Evolutionary conservation across 257 asterid genomes (phyloP).

Genomic region (Galeopsis tetrahit): DNA sequence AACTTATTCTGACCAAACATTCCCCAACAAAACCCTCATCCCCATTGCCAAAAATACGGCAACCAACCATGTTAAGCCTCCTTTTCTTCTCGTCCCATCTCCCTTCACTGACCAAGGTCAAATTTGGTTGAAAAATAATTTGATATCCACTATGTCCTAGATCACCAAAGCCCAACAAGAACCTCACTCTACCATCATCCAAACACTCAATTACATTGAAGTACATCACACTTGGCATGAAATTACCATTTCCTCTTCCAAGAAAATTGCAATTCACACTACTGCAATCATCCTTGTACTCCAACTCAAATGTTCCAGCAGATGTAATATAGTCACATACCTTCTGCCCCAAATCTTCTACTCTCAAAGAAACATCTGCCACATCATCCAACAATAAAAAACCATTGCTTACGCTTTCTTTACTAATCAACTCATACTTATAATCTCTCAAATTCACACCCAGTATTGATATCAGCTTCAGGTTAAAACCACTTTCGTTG

Average conservation of each 20-base stretch:
- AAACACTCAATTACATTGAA: conserved; percentile 58
- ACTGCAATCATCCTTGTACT: conserved; percentile 58
- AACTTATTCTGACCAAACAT: conserved; percentile 71
- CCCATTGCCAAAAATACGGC: conserved; percentile 63
- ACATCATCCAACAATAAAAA: conserved; percentile 49
- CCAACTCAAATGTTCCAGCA: conserved; percentile 51
- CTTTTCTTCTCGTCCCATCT: conserved; percentile 68
- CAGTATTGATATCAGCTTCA: conserved; percentile 44
- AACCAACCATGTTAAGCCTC: conserved; percentile 83
- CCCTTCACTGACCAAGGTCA: conserved; percentile 76
- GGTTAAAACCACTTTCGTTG: conserved; percentile 31
- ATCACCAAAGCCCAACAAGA: conserved; percentile 61
- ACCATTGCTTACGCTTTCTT: conserved; percentile 50
- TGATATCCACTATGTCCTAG: conserved; percentile 34
- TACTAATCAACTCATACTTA: conserved; percentile 68
- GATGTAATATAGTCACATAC: conserved; percentile 44
- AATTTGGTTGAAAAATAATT: conserved; percentile 56
- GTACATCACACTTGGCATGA: conserved; percentile 48
- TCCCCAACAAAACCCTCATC: conserved; percentile 64
- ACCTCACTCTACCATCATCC: conserved; percentile 72
- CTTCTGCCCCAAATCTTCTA: conserved; percentile 41
- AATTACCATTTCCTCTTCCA: conserved; percentile 44
- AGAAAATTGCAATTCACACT: conserved; percentile 65
- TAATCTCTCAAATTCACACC: conserved; percentile 74
- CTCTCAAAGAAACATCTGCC: conserved; percentile 54